Base-by-base conservation (phyloP, 2,329 filamentous ascomycete species). In the Arthrobotrys megalospora region DNA sequence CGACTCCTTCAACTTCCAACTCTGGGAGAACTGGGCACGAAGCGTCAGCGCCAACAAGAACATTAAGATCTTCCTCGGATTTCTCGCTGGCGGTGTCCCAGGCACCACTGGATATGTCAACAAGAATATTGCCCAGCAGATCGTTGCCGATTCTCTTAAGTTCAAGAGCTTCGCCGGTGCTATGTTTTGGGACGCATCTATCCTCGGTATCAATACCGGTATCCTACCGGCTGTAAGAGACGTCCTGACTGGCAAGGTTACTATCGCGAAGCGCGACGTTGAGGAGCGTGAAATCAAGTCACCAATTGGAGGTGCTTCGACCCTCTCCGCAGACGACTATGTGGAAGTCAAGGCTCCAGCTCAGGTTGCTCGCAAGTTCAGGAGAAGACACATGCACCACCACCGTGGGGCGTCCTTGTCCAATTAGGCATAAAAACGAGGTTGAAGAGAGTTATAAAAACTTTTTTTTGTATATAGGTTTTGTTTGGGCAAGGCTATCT, bases 1-100 rank as follows among this genome's bases (percentile, higher is more conserved):
- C 60, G 21, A 11, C 19, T 53, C 43, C 12, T 81, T 80, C 69
- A 81, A 81, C 71, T 65, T 81, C 38, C 64, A 63, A 14, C 52
- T 86, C 32, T 92, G 90, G 91, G 88, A 92, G 82, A 85, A 84
- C 76, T 92, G 90, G 90, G 90, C 90, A 19, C 87, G 86, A 81
- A 86, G 83, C 0, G 85, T 85, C 2, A 89, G 88, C 80, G 85
- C 86, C 76, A 92, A 92, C 84, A 85, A 85, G 38, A 82, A 88
- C 41, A 89, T 90, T 75, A 90, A 90, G 84, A 84, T 92, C 16
- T 83, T 92, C 10, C 80, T 92, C 38, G 76, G 76, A 10, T 24
- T 79, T n/a, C 24, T 79, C 52, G 76, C 34, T 21, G 68, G 64
- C 12, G 66, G 66, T 55, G n/a, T 75, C 45, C 3, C 16, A 21